Conservation (phyloP, 768 basidiomycete species). For the Suillus subaureus region DNA sequence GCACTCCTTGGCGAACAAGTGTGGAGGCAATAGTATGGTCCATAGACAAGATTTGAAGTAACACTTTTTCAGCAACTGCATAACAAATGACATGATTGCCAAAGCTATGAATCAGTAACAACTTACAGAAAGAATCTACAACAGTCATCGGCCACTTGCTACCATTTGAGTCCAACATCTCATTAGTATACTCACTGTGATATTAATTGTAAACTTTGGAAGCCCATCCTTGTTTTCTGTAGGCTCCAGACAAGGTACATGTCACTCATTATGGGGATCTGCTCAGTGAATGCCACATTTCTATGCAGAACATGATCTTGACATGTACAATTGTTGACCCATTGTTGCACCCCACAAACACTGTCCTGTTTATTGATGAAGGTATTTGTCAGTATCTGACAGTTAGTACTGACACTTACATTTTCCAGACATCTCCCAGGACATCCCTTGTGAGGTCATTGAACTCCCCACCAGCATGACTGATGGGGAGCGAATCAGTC, state of each 20-base stretch:
- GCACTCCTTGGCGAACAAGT: constrained; percentile 13
- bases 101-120: too few relatives aligned
- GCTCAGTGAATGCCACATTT: not conserved
- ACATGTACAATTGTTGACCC: too few relatives aligned
- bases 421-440: too few relatives aligned
- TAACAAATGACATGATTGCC: not conserved
- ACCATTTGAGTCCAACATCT: too few relatives aligned
- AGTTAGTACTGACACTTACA: too few relatives aligned
- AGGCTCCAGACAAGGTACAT: constrained; percentile 11
- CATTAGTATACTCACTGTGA: too few relatives aligned
- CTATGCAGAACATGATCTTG: not conserved
- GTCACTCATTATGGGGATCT: not conserved
- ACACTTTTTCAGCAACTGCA: not conserved
- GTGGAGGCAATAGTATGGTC: constrained; percentile 7
- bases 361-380: too few relatives aligned
- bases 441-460: too few relatives aligned
- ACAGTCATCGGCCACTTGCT: not conserved
- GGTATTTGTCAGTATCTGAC: too few relatives aligned
- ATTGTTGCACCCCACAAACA: too few relatives aligned
- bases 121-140: constrained; percentile 7
- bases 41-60: not conserved
- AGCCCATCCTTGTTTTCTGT: not conserved
- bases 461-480: too few relatives aligned
- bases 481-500: not conserved
- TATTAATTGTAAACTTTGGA: not conserved